Evolutionary conservation across 2,329 filamentous ascomycete genomes (phyloP).

Genomic region (Beauveria brongniartii): DNA sequence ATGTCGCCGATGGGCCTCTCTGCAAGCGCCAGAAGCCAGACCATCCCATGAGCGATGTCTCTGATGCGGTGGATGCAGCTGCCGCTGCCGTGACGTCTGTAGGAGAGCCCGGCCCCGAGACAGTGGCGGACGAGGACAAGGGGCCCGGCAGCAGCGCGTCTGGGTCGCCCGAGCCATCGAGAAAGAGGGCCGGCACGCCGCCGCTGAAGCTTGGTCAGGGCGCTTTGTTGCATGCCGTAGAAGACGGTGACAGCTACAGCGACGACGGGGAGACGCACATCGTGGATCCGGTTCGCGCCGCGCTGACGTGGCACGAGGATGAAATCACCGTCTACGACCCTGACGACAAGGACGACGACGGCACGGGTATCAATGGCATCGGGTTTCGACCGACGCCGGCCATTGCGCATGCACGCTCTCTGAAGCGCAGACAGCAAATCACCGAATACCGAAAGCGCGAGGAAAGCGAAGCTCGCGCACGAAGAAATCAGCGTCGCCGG

Average conservation of each 20-base stretch:
- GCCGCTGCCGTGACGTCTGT: background rate
- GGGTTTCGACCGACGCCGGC: constrained; percentile 58
- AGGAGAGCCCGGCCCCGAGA: background rate
- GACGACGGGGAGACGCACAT: constrained; percentile 27
- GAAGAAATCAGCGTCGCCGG: constrained; percentile 44
- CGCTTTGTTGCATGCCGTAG: constrained; percentile 10
- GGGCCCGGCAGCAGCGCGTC: background rate
- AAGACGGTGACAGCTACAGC: constrained; percentile 15
- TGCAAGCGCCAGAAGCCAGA: constrained; percentile 32
- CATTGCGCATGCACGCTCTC: constrained; percentile 47
- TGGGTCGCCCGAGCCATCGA: constrained; percentile 11
- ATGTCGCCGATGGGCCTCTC: constrained; percentile 22
- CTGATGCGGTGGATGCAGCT: background rate
- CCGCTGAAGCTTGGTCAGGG: constrained; percentile 23
- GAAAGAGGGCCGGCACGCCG: constrained; percentile 31
- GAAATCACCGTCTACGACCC: constrained; percentile 61
- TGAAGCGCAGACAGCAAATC: constrained; percentile 53
- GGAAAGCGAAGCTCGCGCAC: constrained; percentile 50
- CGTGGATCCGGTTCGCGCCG: constrained; percentile 47
- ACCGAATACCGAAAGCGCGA: constrained; percentile 54
- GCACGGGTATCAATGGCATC: constrained; percentile 59
- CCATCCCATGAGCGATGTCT: constrained; percentile 22
- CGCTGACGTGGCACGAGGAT: constrained; percentile 59
- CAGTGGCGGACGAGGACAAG: background rate
- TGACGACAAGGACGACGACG: constrained; percentile 58